Evolutionary conservation across 257 asterid species (phyloP).

Genomic region (Cinchona pubescens): DNA sequence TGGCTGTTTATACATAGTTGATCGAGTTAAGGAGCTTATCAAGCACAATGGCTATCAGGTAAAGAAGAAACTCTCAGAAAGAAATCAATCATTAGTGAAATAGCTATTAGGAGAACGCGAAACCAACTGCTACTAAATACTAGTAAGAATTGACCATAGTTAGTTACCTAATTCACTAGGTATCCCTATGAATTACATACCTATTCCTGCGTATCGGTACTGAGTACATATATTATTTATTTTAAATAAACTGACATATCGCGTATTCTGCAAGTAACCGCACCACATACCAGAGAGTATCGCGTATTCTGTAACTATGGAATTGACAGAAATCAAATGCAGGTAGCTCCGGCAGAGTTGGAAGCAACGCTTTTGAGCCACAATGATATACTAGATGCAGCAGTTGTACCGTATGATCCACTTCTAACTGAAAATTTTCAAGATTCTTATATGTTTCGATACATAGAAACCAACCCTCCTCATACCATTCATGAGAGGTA

Average conservation of each 20-base stretch:
- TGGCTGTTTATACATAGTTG: conserved; percentile 67
- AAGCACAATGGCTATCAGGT: conserved; percentile 90
- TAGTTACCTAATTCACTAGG: no score
- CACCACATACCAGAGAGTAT: no score
- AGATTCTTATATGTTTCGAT: background rate
- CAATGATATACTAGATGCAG: conserved; percentile 65
- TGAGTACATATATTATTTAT: no score
- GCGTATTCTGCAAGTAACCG: no score
- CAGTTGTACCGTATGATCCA: conserved; percentile 63
- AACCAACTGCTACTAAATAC: background rate
- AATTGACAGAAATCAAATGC: conserved; percentile 29
- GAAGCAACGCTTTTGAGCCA: conserved; percentile 71
- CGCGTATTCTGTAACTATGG: no score
- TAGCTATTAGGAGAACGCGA: background rate
- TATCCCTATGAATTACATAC: no score
- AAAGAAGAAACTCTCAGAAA: background rate
- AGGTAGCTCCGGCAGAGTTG: conserved; percentile 90
- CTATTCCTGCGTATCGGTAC: no score
- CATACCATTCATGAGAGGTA: background rate
- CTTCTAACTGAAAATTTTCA: background rate
- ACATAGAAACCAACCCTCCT: background rate
- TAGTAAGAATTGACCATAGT: background rate
- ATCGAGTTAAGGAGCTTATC: conserved; percentile 73
- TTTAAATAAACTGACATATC: no score
- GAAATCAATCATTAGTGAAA: background rate